Evolutionary conservation across 2,329 filamentous ascomycete species (phyloP).

Genomic region (Xylaria sp.): DNA sequence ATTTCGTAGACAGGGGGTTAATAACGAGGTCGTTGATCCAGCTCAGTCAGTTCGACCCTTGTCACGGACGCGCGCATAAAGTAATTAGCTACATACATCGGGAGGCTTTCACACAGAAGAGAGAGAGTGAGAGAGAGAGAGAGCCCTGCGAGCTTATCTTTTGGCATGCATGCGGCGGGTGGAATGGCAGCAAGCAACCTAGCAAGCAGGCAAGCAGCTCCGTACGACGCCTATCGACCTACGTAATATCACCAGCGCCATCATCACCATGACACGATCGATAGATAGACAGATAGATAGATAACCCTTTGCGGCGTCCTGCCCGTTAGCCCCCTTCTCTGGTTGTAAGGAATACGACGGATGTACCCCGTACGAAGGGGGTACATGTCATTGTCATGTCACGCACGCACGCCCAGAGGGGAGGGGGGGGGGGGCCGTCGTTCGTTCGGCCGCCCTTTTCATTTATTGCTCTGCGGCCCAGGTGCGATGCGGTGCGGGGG

Average conservation of each 20-base stretch:
- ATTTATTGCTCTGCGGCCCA: background rate
- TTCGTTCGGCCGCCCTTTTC: background rate
- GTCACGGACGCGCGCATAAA: background rate
- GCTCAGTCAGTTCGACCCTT: background rate
- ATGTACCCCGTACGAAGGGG: conserved; percentile 1
- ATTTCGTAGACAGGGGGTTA: background rate
- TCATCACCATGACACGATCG: no score
- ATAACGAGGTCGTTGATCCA: background rate
- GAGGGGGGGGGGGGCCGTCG: no score
- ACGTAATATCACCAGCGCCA: no score
- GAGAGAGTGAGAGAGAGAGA: no score
- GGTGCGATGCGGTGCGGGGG: no score
- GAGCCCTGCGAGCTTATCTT: background rate
- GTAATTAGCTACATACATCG: no score
- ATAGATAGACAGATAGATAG: background rate
- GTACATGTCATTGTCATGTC: no score
- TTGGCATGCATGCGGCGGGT: background rate
- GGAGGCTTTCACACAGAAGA: no score
- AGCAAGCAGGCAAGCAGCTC: background rate
- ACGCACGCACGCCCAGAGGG: conserved; percentile 14
- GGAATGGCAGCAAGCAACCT: background rate
- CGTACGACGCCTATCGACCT: no score
- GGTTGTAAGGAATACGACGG: conserved; percentile 14
- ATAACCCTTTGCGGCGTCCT: conserved; percentile 3
- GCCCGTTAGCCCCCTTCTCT: no score